phyloP scores from a whole-genome alignment of 2,329 filamentous ascomycete species.

The Lachnellula suecica region DNA sequence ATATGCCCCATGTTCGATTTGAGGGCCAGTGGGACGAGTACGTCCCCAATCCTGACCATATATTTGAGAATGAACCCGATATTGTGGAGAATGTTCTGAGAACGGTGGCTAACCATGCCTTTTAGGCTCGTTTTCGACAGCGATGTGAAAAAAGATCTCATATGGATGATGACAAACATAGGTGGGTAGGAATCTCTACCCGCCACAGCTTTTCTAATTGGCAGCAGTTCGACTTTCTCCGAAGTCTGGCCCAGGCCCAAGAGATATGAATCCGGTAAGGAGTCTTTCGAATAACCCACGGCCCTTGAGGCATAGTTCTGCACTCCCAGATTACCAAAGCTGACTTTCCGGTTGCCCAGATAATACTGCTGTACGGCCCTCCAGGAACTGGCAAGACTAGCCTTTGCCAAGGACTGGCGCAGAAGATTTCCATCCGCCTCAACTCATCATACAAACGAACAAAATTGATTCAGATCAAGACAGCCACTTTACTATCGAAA shows the following conservation, averaged over 20 bases:
- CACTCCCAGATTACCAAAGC: too few relatives aligned
- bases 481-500: conserved; percentile 44
- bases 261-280: conserved; percentile 89
- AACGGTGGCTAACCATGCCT: conserved; percentile 4
- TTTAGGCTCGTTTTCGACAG: conserved; percentile 31
- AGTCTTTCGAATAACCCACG: too few relatives aligned
- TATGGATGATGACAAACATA: conserved; percentile 32
- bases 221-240: conserved; percentile 25
- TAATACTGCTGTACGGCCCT: conserved; percentile 89
- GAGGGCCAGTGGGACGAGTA: conserved; percentile 29
- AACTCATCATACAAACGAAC: conserved; percentile 35
- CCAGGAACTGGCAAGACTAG: conserved; percentile 91
- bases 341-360: too few relatives aligned
- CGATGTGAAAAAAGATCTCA: conserved; percentile 28
- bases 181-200: too few relatives aligned
- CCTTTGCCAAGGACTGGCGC: conserved; percentile 91
- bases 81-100: too few relatives aligned
- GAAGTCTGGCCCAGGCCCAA: conserved; percentile 65
- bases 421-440: conserved; percentile 47
- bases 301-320: too few relatives aligned
- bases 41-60: conserved; percentile 7
- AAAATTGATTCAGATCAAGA: conserved; percentile 44
- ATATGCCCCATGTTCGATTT: conserved; percentile 27
- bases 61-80: too few relatives aligned
- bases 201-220: too few relatives aligned